Evolutionary conservation across 495 filamentous ascomycete species (phyloP).

Genomic region (Tuber calosporum): DNA sequence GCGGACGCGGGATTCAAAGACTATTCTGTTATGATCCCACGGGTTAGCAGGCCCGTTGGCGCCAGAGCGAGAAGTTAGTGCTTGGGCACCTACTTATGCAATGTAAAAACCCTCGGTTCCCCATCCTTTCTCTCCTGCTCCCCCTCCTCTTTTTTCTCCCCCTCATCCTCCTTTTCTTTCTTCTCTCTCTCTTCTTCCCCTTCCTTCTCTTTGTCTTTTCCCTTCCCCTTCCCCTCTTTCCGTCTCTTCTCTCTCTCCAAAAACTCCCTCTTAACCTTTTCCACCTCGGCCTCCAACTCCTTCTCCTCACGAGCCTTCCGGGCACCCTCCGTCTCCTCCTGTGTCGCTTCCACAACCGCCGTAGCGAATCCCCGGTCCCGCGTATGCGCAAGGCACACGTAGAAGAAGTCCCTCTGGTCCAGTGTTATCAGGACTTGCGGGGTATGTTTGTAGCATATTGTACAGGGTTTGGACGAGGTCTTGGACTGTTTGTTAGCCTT

Average conservation of each 20-base stretch:
- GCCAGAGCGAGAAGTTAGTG: background rate
- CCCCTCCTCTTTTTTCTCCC: slow-evolving; percentile 40
- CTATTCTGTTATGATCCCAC: slow-evolving; percentile 51
- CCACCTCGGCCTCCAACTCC: slow-evolving; percentile 57
- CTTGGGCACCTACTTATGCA: slow-evolving; percentile 62
- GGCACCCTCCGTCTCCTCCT: slow-evolving; percentile 58
- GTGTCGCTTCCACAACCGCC: slow-evolving; percentile 69
- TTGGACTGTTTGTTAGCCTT: slow-evolving; percentile 8
- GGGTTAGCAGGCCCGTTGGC: slow-evolving; percentile 26
- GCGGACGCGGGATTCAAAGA: slow-evolving; percentile 78
- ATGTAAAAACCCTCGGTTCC: slow-evolving; percentile 66
- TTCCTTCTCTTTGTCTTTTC: slow-evolving; percentile 49
- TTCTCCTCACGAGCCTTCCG: slow-evolving; percentile 58
- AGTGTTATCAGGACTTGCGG: slow-evolving; percentile 80
- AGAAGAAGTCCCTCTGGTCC: slow-evolving; percentile 95
- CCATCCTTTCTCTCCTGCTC: slow-evolving; percentile 31
- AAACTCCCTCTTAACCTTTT: slow-evolving; percentile 68
- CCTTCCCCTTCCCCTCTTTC: slow-evolving; percentile 52
- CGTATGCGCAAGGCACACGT: slow-evolving; percentile 75
- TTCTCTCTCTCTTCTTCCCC: slow-evolving; percentile 46
- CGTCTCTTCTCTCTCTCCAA: slow-evolving; percentile 64
- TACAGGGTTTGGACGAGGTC: slow-evolving; percentile 59
- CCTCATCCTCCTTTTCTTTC: slow-evolving; percentile 53
- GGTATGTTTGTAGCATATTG: slow-evolving; percentile 84
- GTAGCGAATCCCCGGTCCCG: slow-evolving; percentile 76